phyloP scores from a whole-genome alignment of 2,329 filamentous ascomycete species.

The Exserohilum turcica region DNA sequence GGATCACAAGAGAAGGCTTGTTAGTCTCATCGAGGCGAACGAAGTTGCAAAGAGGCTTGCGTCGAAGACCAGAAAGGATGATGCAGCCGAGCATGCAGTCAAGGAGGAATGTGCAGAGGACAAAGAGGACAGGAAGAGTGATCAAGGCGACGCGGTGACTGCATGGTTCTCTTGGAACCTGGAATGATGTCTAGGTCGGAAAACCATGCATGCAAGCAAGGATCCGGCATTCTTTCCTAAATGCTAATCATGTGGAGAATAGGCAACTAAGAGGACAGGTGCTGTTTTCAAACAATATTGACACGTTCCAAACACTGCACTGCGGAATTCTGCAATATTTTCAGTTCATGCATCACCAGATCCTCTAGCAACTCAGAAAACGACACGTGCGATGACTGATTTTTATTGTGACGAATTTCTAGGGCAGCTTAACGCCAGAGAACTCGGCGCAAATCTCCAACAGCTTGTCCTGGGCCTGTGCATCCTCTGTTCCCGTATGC shows the following conservation, averaged over 20 bases:
- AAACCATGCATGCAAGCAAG: neutral
- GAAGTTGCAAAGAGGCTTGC: constrained; percentile 62
- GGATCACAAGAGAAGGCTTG: constrained; percentile 57
- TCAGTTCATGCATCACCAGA: neutral
- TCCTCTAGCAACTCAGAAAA: too few relatives aligned
- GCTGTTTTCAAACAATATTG: too few relatives aligned
- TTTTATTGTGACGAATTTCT: neutral
- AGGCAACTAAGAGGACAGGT: neutral
- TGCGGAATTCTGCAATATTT: neutral
- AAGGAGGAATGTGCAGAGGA: constrained; percentile 30
- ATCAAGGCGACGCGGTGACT: constrained; percentile 4
- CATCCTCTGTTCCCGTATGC: constrained; percentile 44
- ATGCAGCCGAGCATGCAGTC: neutral
- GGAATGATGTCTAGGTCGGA: neutral
- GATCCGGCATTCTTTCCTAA: neutral
- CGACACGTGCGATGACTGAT: neutral
- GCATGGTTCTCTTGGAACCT: neutral
- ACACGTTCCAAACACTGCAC: too few relatives aligned
- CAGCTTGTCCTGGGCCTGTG: constrained; percentile 52
- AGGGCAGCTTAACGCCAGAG: constrained; percentile 35
- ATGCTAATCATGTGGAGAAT: neutral
- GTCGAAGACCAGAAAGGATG: constrained; percentile 61
- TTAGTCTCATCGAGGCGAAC: constrained; percentile 64
- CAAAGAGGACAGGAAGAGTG: constrained; percentile 34
- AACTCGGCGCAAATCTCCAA: constrained; percentile 48